Evolutionary conservation across 345 rosid species (phyloP).

Genomic region (Eucalyptus tenuipes): DNA sequence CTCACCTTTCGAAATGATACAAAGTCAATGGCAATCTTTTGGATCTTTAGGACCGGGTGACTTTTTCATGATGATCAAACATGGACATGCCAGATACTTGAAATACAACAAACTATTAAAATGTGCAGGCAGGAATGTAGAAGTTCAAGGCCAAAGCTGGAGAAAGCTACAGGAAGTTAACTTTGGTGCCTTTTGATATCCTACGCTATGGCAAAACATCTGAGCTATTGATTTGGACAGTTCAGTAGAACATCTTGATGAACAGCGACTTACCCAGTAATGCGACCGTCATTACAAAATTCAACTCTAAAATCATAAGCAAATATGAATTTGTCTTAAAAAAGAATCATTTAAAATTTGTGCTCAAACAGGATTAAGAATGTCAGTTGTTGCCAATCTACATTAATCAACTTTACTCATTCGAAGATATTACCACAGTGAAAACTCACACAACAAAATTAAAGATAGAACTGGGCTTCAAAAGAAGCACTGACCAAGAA

Average conservation of each 20-base stretch:
- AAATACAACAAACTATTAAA: neutral
- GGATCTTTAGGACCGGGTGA: neutral
- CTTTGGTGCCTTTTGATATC: neutral
- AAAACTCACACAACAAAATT: neutral
- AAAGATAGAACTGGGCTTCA: neutral
- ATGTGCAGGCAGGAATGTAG: neutral
- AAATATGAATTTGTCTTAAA: no score
- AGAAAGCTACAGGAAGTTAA: neutral
- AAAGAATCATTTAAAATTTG: no score
- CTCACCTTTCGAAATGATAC: no score
- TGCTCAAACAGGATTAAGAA: no score
- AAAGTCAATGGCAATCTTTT: neutral
- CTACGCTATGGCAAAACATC: neutral
- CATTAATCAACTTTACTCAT: neutral
- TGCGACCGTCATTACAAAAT: neutral
- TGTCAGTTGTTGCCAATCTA: neutral
- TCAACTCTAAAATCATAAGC: neutral
- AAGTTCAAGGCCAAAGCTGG: neutral
- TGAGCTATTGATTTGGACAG: neutral
- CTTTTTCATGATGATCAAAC: neutral
- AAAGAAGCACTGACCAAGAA: neutral
- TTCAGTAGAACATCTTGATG: neutral
- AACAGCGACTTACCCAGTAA: neutral
- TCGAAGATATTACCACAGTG: neutral
- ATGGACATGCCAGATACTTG: neutral